Percentiles rank a stretch among this genome's conserved stretches.
Conservation (phyloP, 2,329 filamentous ascomycete genomes). For the Canariomyces notabilis region DNA sequence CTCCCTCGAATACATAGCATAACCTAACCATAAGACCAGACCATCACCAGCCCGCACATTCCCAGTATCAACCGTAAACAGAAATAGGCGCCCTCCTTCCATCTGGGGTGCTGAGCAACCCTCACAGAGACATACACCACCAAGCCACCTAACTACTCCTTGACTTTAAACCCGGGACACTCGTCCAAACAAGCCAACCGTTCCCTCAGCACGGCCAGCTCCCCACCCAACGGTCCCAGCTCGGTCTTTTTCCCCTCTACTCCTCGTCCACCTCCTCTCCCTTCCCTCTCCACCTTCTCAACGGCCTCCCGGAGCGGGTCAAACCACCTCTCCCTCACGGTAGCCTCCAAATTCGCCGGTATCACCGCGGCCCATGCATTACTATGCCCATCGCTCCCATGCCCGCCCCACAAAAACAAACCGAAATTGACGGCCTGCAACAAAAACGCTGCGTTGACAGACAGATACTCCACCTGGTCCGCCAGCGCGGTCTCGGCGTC, state of each 20-base stretch:
- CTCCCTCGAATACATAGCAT: no score
- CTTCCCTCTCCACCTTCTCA: constrained; percentile 17
- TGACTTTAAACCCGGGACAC: constrained; percentile 12
- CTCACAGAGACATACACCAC: no score
- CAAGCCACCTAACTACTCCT: no score
- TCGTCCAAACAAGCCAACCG: constrained; percentile 18
- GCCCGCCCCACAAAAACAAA: constrained; percentile 44
- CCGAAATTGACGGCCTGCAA: constrained; percentile 58
- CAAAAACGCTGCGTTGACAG: constrained; percentile 48
- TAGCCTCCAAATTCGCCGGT: constrained; percentile 51
- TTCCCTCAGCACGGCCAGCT: constrained; percentile 23
- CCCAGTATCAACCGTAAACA: no score
- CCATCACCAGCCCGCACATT: no score
- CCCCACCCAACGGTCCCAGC: constrained; percentile 12
- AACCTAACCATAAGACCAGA: no score
- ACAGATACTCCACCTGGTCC: constrained; percentile 48
- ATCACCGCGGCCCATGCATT: constrained; percentile 34
- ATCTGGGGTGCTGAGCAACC: no score
- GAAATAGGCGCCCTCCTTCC: no score
- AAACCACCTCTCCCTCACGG: constrained; percentile 55
- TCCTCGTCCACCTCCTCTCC: constrained; percentile 2
- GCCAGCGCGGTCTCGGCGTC: constrained; percentile 38
- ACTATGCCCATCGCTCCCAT: neutral
- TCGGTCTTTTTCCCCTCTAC: no score
- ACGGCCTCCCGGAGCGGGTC: constrained; percentile 47